phyloP scores from a whole-genome alignment of 129 eudicot species.

The Ambrosia trifida region DNA sequence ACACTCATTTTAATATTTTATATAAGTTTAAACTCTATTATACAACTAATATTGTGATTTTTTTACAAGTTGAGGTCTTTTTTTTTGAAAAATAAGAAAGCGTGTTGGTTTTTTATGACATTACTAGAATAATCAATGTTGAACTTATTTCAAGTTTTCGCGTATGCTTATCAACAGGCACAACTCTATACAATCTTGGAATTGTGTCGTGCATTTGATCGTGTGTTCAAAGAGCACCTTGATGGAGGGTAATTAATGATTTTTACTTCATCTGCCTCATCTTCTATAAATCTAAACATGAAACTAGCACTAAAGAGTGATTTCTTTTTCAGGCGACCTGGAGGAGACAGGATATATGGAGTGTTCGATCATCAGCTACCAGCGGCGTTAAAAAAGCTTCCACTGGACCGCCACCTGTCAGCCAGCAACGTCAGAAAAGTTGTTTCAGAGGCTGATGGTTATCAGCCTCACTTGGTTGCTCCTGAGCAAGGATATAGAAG shows the following conservation, averaged over 20 bases:
- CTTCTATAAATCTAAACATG: slow-evolving; percentile 6
- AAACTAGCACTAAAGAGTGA: neutral
- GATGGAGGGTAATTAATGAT: slow-evolving; percentile 93
- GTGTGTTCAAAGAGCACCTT: slow-evolving; percentile 87
- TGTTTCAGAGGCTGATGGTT: slow-evolving; percentile 98
- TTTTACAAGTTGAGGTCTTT: too few relatives aligned
- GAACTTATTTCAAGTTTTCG: neutral
- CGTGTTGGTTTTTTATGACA: too few relatives aligned
- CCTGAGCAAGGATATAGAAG: slow-evolving; percentile 99
- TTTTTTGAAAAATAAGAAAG: too few relatives aligned
- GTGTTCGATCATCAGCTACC: slow-evolving; percentile 98
- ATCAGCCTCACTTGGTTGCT: slow-evolving; percentile 96
- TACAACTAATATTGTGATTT: too few relatives aligned
- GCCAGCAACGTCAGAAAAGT: slow-evolving; percentile 78
- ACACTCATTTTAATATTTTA: too few relatives aligned
- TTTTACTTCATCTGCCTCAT: slow-evolving; percentile 5
- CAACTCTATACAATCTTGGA: slow-evolving; percentile 90
- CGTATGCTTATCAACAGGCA: slow-evolving; percentile 52
- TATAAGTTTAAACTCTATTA: too few relatives aligned
- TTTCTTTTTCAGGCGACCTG: slow-evolving; percentile 74
- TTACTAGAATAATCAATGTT: neutral
- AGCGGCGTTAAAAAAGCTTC: slow-evolving; percentile 96
- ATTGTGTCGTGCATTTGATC: slow-evolving; percentile 97
- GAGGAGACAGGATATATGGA: slow-evolving; percentile 91
- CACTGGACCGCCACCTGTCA: slow-evolving; percentile 96